Conservation (phyloP, 345 rosid genomes). For the Corchorus capsularis region DNA sequence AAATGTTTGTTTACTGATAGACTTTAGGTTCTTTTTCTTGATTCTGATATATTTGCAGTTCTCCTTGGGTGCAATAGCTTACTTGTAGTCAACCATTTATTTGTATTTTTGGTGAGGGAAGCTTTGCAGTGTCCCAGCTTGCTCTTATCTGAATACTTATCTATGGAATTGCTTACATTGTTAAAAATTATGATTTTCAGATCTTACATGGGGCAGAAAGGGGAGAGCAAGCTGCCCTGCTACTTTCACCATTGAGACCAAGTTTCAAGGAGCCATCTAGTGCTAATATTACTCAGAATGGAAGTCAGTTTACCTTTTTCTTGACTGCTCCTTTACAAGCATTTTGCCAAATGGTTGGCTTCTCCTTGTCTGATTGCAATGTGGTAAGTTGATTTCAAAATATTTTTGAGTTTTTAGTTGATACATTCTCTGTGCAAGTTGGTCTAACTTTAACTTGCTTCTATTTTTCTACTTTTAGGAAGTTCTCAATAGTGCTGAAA, state of each 20-base stretch:
- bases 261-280: slow-evolving; percentile 45
- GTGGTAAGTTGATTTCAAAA: slow-evolving; percentile 45
- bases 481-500: slow-evolving; percentile 63
- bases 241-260: slow-evolving; percentile 84
- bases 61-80: not conserved
- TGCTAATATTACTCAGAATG: slow-evolving; percentile 43
- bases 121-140: not conserved
- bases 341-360: slow-evolving; percentile 78
- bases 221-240: slow-evolving; percentile 85
- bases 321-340: slow-evolving; percentile 91
- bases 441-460: slow-evolving; percentile 15
- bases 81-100: not conserved
- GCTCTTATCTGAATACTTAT: not conserved
- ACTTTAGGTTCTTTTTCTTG: not conserved
- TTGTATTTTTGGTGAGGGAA: not conserved
- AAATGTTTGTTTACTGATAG: not conserved
- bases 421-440: slow-evolving; percentile 7
- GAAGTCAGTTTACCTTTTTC: slow-evolving; percentile 95
- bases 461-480: slow-evolving; percentile 44
- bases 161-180: slow-evolving; percentile 21
- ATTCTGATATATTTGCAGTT: too few relatives aligned
- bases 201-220: slow-evolving; percentile 84
- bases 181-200: slow-evolving; percentile 44
- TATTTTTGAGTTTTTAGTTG: not conserved
- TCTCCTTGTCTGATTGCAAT: slow-evolving; percentile 44